A percentile compares a stretch with the other conserved stretches of the same genome.
phyloP scores from a whole-genome alignment of 495 filamentous ascomycete genomes.

The Friedmanniomyces simplex region DNA sequence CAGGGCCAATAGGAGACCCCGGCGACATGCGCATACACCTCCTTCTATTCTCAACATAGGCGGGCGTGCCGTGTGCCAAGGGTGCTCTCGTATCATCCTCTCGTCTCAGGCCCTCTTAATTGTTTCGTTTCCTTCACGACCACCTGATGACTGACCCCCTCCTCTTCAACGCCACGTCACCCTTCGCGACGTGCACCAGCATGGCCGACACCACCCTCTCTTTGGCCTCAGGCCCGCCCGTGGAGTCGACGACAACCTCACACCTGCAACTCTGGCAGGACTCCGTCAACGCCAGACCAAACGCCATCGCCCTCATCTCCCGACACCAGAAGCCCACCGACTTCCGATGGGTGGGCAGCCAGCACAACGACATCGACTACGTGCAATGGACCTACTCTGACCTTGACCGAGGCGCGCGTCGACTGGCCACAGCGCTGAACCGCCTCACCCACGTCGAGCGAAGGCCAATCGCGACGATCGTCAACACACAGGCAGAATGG shows the following conservation, averaged over 20 bases:
- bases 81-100: neutral
- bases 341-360: constrained; percentile 13
- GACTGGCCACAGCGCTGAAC: constrained; percentile 7
- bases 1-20: neutral
- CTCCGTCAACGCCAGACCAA: constrained; percentile 5
- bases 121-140: neutral
- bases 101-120: neutral
- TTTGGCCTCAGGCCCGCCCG: neutral
- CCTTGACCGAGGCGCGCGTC: constrained; percentile 5
- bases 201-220: constrained; percentile 4
- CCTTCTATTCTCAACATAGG: neutral
- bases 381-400: constrained; percentile 11
- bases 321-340: constrained; percentile 2
- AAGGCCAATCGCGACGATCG: constrained; percentile 5
- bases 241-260: neutral
- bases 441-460: constrained; percentile 5
- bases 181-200: neutral
- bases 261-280: constrained; percentile 10
- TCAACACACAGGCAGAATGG: constrained; percentile 13
- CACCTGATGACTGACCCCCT: neutral
- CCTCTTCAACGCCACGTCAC: neutral
- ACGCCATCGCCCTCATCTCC: constrained; percentile 4
- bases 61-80: neutral
- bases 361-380: constrained; percentile 1
- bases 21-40: neutral